These are phyloP conservation scores for Cladosporium sphaerospermum DNA, from an alignment of 2,329 filamentous ascomycete species.

Conservation along the genomic window DNA sequence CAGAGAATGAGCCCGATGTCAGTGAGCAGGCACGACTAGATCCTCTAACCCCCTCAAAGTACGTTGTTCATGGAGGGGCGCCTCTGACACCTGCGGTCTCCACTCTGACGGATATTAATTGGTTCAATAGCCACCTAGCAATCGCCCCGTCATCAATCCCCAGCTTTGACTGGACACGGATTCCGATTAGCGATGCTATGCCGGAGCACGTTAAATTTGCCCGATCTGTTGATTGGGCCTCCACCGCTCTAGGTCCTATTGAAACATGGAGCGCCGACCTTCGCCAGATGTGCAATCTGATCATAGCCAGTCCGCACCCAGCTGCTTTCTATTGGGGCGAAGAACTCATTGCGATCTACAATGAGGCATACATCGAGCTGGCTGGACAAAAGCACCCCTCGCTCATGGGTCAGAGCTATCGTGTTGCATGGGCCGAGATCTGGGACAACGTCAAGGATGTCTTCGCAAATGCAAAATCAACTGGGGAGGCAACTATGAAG, in stretches of 20 bases:
- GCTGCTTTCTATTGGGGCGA: constrained; percentile 62
- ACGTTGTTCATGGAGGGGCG: background rate
- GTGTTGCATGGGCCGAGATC: constrained; percentile 64
- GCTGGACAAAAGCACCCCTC: constrained; percentile 70
- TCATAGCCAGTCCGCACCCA: constrained; percentile 69
- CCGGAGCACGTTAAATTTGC: constrained; percentile 68
- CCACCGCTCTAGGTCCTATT: constrained; percentile 68
- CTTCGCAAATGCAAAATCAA: constrained; percentile 60
- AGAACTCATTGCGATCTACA: constrained; percentile 63
- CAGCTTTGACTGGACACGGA: constrained; percentile 71
- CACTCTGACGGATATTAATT: constrained; percentile 27
- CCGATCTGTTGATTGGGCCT: constrained; percentile 64
- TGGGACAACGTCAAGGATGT: constrained; percentile 65
- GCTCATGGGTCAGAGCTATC: constrained; percentile 68
- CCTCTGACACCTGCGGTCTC: background rate
- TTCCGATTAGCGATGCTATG: constrained; percentile 57
- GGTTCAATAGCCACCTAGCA: constrained; percentile 23
- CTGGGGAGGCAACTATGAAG: constrained; percentile 76
- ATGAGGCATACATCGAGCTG: constrained; percentile 63
- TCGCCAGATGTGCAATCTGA: constrained; percentile 70
- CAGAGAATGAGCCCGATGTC: background rate
- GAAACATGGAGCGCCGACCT: constrained; percentile 66
- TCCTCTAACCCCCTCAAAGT: background rate
- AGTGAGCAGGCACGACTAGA: background rate
- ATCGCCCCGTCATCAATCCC: constrained; percentile 14